Base-by-base conservation (phyloP, 1,284 basidiomycete genomes). In the Trichosporon sp. region DNA sequence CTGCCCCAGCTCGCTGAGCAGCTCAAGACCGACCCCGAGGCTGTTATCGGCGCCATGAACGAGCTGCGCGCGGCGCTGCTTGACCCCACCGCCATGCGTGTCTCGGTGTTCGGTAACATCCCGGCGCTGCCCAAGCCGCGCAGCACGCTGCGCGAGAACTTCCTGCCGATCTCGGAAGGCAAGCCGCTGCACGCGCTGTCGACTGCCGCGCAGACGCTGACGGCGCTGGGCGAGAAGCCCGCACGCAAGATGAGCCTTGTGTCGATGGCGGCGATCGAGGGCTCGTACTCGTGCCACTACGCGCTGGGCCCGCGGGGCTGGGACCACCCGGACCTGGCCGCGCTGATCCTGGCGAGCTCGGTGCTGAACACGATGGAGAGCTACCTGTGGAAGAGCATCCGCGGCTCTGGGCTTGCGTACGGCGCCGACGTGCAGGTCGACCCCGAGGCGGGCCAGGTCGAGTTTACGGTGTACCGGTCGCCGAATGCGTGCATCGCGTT, bases 311-410 rank as follows among this genome's bases (percentile, higher is more conserved):
- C 93, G 60, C 66, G 71, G 13, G 92, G 93, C 18, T 94, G 91
- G 80, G 82, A 88, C 71, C 90, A 98, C 80, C 88, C 91, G 0
- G 93, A 98, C 73, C 90, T 90, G 69, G 91, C 96, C 1, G 91
- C 91, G 15, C 84, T 98, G 35, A 88, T 89, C 35, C 88, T 99
- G n/a, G 90, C 95, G 0, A 84, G 91, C 7, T 91, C 95, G 72
- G 89, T 95, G 3, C 85, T 99, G 63, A 98, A 98, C 75, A 96
- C 94, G 2, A 90, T 95, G 64, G 97, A 99, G 84, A 92, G 92
- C 73, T 98, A 91, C 81, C 88, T 99, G 68, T 99, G 97, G 96
- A 81, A 83, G 90, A 91, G 90, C 70, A 93, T 98, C 73, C 90
- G 95, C 68, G 95, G 95, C 2, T 90, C 92, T 65, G 95, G 95